Conservation (phyloP, 2,329 filamentous ascomycete genomes). For the Aspergillus sp. region DNA sequence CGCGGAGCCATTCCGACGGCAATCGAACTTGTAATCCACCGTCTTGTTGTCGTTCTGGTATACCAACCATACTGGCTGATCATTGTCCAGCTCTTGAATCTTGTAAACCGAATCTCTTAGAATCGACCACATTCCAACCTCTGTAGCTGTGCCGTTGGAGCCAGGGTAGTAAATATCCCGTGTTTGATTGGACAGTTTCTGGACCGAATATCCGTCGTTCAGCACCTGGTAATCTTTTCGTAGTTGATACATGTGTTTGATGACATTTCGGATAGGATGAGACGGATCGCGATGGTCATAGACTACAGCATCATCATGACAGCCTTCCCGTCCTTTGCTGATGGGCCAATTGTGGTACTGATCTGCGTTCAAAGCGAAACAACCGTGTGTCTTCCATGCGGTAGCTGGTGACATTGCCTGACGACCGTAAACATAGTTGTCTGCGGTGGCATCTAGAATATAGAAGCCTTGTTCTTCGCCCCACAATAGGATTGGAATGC, state of each 20-base stretch:
- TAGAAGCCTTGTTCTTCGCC: conserved; percentile 68
- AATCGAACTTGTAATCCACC: conserved; percentile 58
- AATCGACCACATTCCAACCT: conserved; percentile 62
- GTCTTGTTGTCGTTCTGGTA: conserved; percentile 50
- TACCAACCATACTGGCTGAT: conserved; percentile 48
- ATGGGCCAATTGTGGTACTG: conserved; percentile 61
- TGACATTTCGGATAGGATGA: conserved; percentile 59
- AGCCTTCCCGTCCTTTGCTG: conserved; percentile 54
- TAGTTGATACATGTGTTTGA: conserved; percentile 63
- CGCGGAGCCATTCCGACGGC: conserved; percentile 48
- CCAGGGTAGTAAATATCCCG: conserved; percentile 52
- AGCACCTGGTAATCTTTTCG: conserved; percentile 57
- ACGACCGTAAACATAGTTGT: conserved; percentile 66
- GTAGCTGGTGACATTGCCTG: conserved; percentile 61
- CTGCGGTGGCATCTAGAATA: conserved; percentile 62
- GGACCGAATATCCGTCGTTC: conserved; percentile 59
- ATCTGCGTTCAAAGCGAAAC: conserved; percentile 56
- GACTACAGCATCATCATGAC: conserved; percentile 56
- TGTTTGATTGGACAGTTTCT: conserved; percentile 59
- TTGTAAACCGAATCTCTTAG: conserved; percentile 50
- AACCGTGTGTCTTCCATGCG: conserved; percentile 66
- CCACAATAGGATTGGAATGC: conserved; percentile 61
- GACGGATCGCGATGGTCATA: conserved; percentile 64
- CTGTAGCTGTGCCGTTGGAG: conserved; percentile 53
- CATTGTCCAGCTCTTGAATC: conserved; percentile 55